Base-by-base conservation (phyloP, 345 rosid genomes). In the Citropsis articulata region DNA sequence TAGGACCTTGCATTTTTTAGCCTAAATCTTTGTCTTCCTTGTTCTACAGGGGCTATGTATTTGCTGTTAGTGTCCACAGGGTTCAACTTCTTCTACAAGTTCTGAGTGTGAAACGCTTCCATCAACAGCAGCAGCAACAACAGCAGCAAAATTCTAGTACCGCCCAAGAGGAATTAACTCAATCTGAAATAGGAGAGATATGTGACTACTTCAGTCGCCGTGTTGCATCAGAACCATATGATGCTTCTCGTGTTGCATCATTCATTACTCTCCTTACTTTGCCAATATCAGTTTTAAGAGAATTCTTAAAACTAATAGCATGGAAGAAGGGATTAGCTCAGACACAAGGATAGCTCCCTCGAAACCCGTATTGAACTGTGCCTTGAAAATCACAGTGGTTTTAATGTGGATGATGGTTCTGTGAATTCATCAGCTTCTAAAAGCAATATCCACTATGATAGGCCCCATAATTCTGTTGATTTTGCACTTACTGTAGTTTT, bases 51-150 rank as follows among this genome's bases (percentile, higher is more conserved):
- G 99, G 98, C 62, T 94, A 97, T 84, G 98, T 93, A 59, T 97
- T 97, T 85, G 97, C 98, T 0, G 98, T 97, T 61, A 94, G 98
- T 45, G 98, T 97, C 69, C 98, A 97, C 85, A 85, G 99, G 87
- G 98, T 93, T 82, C 99, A 97, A 79, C 99, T 97, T 81, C 98
- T 97, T 79, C 98, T 97, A 69, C 99, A 97, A 83, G 98, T 97
- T 80, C 93, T 93, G 68, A 97, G 99, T 75, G 98, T 93, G 71
- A 94, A 90, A 84, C 94, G 98, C 77, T 91, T 91, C 85, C 98
- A 97, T 81, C 97, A 95, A 42, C 94, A 90, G 78, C 98, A 93
- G 55, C 95, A 92, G 84, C 97, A 86, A 13, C 98, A 45, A 13
- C 50, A 53, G 57, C 94, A 89, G 67, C 96, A 90, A 62, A 88